Evolutionary conservation across 148 eudicot genomes (phyloP), one percentile per base, ranked within the genome.

Genomic region (Heliamphora exappendiculata): DNA sequence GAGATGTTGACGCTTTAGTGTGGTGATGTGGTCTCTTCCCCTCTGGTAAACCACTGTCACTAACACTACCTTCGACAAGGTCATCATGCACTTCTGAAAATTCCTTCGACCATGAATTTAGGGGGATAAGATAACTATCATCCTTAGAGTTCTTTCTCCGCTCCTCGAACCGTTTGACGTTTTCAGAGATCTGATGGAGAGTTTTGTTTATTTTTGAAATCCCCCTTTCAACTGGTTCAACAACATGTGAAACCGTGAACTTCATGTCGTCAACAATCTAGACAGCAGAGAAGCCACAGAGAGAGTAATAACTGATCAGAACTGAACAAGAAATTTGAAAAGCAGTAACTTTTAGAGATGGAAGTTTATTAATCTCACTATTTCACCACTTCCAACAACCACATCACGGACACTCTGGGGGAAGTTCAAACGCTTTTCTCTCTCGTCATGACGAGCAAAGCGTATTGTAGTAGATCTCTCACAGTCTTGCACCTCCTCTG

Each of bases 371-470:
- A 49, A 49, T 73, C 95, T 89, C 71, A 94, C 98, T 44, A 94
- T 94, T 92, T 88, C 98, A 72, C 98, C 92, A 82, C 98, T 94
- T 75, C 98, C 97, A 39, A 94, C 77, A 16, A 94, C 98, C 36
- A 94, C 98, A 85, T 94, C 98, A 77, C 98, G 91, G 75, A 94
- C 96, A 51, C 92, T 92, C 82, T 94, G 98, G 69, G 89, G 98
- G 58, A 94, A 84, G 59, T 86, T 94, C 76, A 91, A 79, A 29
- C 88, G 84, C 80, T 89, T 82, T 63, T 86, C 91, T 76, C 87
- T 80, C 51, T 94, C 93, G 60, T 88, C 91, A 63, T 81, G 89
- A 33, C 80, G 82, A 82, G 87, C 80, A 62, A 87, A 63, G 44
- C 79, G 77, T 76, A 87, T 70, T 80, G 79, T 84, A 53, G 93